Percentiles rank a stretch among this genome's conserved stretches.
These are phyloP conservation scores for Moesziomyces sp. DNA, from an alignment of 1,284 basidiomycete species.

Conservation along the genomic window DNA sequence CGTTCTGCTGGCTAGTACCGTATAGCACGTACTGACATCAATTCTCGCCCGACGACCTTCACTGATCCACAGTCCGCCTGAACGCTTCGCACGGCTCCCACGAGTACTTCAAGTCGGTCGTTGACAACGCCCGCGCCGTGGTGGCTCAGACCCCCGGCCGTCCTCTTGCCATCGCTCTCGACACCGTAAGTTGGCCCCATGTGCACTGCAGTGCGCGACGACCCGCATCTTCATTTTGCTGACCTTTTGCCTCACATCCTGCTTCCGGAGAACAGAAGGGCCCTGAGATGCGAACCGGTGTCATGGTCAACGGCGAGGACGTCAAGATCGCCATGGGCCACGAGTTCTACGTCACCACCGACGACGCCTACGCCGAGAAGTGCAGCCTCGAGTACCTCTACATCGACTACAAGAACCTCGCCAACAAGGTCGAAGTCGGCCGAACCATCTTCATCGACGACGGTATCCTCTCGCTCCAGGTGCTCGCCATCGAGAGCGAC, in stretches of 20 bases:
- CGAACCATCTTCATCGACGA: constrained; percentile 98
- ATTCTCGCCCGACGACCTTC: background rate
- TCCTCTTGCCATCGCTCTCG: constrained; percentile 95
- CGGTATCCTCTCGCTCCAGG: constrained; percentile 93
- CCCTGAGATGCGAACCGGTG: constrained; percentile 96
- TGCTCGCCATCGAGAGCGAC: constrained; percentile 76
- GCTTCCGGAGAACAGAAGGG: constrained; percentile 78
- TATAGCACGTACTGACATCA: background rate
- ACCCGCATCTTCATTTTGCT: background rate
- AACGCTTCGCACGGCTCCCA: constrained; percentile 67
- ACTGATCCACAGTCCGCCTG: constrained; percentile 52
- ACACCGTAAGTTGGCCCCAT: constrained; percentile 75
- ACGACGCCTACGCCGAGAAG: constrained; percentile 80
- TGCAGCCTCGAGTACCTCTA: constrained; percentile 80
- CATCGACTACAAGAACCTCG: constrained; percentile 79
- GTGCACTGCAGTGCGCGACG: constrained; percentile 1
- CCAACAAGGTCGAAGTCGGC: constrained; percentile 93
- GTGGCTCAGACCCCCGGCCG: constrained; percentile 73
- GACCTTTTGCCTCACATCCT: constrained; percentile 38
- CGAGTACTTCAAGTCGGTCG: constrained; percentile 65
- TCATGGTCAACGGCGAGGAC: constrained; percentile 87
- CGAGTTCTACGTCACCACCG: constrained; percentile 91
- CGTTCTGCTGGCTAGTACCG: background rate
- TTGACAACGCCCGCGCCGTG: constrained; percentile 64
- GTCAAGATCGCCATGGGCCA: constrained; percentile 89